Evolutionary conservation across 106 monocot species (phyloP).

Genomic region (Dioscorea dumetorum): DNA sequence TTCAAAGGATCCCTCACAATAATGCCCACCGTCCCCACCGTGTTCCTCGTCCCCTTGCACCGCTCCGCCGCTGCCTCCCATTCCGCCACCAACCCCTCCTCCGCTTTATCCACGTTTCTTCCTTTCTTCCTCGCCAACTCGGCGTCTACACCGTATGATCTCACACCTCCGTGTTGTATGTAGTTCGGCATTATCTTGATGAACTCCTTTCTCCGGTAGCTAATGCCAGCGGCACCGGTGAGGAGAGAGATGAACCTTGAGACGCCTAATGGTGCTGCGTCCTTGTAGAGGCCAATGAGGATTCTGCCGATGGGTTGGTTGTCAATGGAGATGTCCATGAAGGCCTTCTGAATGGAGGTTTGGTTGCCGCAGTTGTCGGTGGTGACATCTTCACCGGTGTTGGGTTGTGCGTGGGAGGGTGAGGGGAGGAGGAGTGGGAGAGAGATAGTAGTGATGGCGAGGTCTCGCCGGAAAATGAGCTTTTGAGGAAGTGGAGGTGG

Average conservation of each 20-base stretch:
- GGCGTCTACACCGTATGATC: constrained; percentile 49
- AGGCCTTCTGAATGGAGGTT: constrained; percentile 26
- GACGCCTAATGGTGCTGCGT: constrained; percentile 24
- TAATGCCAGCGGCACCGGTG: constrained; percentile 36
- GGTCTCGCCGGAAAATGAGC: constrained; percentile 29
- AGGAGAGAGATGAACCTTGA: constrained; percentile 37
- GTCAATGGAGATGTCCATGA: constrained; percentile 61
- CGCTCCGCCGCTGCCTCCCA: constrained; percentile 20
- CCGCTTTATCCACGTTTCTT: neutral
- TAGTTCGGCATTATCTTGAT: constrained; percentile 52
- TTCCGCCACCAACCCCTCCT: constrained; percentile 26
- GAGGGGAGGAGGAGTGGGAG: constrained; percentile 7
- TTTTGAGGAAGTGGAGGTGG: neutral
- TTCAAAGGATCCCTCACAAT: constrained; percentile 47
- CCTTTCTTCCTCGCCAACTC: constrained; percentile 27
- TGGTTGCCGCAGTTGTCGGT: neutral
- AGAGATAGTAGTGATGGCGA: constrained; percentile 15
- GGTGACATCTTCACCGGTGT: neutral
- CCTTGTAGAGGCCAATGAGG: constrained; percentile 43
- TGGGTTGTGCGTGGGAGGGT: constrained; percentile 6
- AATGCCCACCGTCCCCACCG: constrained; percentile 39
- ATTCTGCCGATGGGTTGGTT: constrained; percentile 49
- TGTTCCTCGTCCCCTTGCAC: constrained; percentile 26
- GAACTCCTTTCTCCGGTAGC: constrained; percentile 64
- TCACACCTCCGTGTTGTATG: constrained; percentile 49